A percentile compares a stretch with the other conserved stretches of the same genome.
Evolutionary conservation across 2,329 filamentous ascomycete genomes (phyloP).

Genomic region (Grosmannia huntii): DNA sequence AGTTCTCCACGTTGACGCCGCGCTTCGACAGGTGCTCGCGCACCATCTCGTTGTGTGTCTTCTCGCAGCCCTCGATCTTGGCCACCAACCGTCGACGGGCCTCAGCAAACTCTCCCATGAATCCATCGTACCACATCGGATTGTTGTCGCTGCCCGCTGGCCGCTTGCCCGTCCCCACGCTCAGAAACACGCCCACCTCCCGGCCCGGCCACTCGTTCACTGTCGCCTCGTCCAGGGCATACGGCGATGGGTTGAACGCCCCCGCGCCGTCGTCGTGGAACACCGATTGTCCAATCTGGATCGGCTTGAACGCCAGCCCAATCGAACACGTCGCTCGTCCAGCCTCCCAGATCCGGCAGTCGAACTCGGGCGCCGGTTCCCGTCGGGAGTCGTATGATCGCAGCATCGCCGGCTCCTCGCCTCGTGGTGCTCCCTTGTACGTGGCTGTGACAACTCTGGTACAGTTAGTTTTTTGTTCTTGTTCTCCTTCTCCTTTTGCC

Average conservation of each 20-base stretch:
- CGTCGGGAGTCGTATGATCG: conserved; percentile 92
- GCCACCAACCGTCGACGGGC: conserved; percentile 70
- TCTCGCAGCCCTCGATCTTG: conserved; percentile 93
- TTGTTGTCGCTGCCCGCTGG: conserved; percentile 48
- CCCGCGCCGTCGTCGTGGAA: conserved; percentile 91
- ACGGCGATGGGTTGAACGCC: conserved; percentile 80
- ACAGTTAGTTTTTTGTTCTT: conserved; percentile 9
- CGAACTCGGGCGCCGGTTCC: conserved; percentile 80
- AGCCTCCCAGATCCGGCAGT: conserved; percentile 95
- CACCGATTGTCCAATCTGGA: conserved; percentile 81
- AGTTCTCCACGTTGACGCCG: conserved; percentile 75
- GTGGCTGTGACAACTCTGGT: conserved; percentile 75
- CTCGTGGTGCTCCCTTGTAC: conserved; percentile 67
- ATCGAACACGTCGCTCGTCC: conserved; percentile 89
- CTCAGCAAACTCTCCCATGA: conserved; percentile 85
- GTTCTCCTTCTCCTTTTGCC: background rate
- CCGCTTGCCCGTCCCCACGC: conserved; percentile 85
- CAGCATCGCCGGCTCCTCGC: conserved; percentile 57
- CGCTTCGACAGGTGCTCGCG: conserved; percentile 64
- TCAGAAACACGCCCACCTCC: conserved; percentile 84
- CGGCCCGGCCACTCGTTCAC: conserved; percentile 92
- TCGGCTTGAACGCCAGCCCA: conserved; percentile 87
- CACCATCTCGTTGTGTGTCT: conserved; percentile 76
- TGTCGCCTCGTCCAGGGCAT: conserved; percentile 77
- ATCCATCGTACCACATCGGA: conserved; percentile 86